Evolutionary conservation across 2,329 filamentous ascomycete species (phyloP).

Genomic region (Lachnellula hyalina): DNA sequence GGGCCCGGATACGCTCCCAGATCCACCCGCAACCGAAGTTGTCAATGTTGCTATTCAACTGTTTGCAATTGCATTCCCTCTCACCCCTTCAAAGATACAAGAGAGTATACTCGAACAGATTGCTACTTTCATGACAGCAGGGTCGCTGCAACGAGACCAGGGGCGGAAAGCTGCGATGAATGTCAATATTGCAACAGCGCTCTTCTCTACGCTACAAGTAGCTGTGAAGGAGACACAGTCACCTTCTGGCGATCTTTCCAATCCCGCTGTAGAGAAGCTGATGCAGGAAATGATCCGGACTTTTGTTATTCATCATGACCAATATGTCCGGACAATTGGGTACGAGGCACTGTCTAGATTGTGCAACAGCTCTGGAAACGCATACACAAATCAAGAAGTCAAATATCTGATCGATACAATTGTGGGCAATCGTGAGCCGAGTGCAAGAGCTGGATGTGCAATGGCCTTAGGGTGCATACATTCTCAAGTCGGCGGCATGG

Average conservation of each 20-base stretch:
- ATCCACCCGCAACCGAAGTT: conserved; percentile 85
- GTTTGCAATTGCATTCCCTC: conserved; percentile 84
- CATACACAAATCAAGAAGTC: conserved; percentile 84
- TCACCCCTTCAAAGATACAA: conserved; percentile 87
- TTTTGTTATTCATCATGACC: conserved; percentile 78
- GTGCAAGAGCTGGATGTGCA: conserved; percentile 87
- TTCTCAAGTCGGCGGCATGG: conserved; percentile 94
- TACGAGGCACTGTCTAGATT: conserved; percentile 81
- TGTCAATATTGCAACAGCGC: conserved; percentile 80
- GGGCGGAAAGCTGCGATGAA: conserved; percentile 86
- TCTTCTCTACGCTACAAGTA: conserved; percentile 77
- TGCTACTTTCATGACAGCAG: conserved; percentile 78
- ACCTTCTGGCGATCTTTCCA: conserved; percentile 66
- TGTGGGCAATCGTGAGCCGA: conserved; percentile 87
- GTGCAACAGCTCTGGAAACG: conserved; percentile 71
- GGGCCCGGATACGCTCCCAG: conserved; percentile 46
- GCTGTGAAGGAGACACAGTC: conserved; percentile 75
- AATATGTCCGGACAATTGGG: conserved; percentile 78
- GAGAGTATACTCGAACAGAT: conserved; percentile 95
- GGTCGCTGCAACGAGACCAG: conserved; percentile 74
- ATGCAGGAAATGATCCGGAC: conserved; percentile 68
- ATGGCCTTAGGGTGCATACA: conserved; percentile 92
- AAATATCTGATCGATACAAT: conserved; percentile 92
- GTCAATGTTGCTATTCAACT: conserved; percentile 91
- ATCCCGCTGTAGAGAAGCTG: conserved; percentile 73